Evolutionary conservation across 371 early-diverging fungal species (phyloP).

Genomic region (Mucor ambiguus): DNA sequence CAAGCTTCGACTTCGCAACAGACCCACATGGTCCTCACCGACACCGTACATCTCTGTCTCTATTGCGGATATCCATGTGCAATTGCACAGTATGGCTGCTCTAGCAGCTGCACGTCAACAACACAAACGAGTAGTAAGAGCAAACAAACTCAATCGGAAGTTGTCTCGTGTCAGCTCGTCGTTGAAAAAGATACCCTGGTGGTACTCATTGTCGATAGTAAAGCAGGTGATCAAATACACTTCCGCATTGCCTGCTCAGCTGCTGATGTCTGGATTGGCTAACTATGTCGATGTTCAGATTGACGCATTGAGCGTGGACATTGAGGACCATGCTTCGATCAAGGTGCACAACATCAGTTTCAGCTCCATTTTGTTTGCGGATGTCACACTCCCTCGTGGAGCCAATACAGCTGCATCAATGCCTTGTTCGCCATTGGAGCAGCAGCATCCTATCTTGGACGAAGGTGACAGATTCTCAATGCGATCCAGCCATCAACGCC

Average conservation of each 20-base stretch:
- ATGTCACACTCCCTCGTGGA: conserved; percentile 1
- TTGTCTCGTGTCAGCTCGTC: conserved; percentile 38
- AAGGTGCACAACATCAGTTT: conserved; percentile 32
- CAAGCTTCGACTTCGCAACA: conserved; percentile 40
- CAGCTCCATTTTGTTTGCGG: conserved; percentile 46
- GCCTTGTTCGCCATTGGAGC: not conserved
- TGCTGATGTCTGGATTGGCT: conserved; percentile 53
- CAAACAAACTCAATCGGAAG: conserved; percentile 25
- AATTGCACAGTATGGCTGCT: conserved; percentile 27
- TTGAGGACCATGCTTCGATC: conserved; percentile 25
- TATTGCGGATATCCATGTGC: conserved; percentile 29
- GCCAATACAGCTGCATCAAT: conserved; percentile 7
- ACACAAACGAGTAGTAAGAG: conserved; percentile 5
- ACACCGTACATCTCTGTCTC: conserved; percentile 44
- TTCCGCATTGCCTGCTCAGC: conserved; percentile 51
- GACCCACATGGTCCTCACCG: conserved; percentile 19
- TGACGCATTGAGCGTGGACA: conserved; percentile 19
- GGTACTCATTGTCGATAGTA: conserved; percentile 52
- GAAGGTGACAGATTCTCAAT: conserved; percentile 16
- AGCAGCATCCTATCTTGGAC: not conserved
- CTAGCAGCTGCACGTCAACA: conserved; percentile 7
- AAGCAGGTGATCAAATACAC: conserved; percentile 42
- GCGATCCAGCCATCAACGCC: conserved; percentile 39
- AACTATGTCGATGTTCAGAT: conserved; percentile 50
- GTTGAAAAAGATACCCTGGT: conserved; percentile 43